Conservation (phyloP, 2,329 filamentous ascomycete genomes). For the Exophiala bonariae region DNA sequence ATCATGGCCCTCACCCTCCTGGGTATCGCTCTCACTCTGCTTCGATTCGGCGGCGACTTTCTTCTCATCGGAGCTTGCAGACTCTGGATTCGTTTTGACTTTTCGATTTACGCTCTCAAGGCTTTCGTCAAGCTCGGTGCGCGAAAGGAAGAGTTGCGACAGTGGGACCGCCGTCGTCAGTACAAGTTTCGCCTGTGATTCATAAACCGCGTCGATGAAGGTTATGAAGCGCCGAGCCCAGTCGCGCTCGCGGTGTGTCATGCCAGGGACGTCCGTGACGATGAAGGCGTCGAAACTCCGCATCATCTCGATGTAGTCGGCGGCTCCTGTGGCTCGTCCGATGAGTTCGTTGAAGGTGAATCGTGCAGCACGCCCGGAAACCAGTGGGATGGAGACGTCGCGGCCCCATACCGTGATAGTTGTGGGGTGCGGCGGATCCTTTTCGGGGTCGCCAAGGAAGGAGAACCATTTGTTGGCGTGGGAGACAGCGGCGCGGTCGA, state of each 20-base stretch:
- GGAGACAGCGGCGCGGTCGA: slow-evolving; percentile 72
- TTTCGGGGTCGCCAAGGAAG: slow-evolving; percentile 81
- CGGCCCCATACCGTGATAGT: slow-evolving; percentile 89
- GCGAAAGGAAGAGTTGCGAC: slow-evolving; percentile 79
- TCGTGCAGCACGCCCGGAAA: slow-evolving; percentile 82
- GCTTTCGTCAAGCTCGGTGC: slow-evolving; percentile 65
- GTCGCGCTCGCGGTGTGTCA: slow-evolving; percentile 84
- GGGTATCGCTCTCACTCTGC: slow-evolving; percentile 24
- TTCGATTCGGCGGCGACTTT: slow-evolving; percentile 39
- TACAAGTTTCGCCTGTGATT: slow-evolving; percentile 88
- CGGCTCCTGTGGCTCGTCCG: slow-evolving; percentile 81
- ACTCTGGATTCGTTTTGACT: slow-evolving; percentile 23
- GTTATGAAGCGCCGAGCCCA: slow-evolving; percentile 92
- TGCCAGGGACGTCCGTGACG: slow-evolving; percentile 85
- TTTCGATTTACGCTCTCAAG: slow-evolving; percentile 41
- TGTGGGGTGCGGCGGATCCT: slow-evolving; percentile 73
- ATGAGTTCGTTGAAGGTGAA: slow-evolving; percentile 95
- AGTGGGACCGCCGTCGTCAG: slow-evolving; percentile 86
- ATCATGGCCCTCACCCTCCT: slow-evolving; percentile 48
- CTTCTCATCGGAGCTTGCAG: slow-evolving; percentile 30
- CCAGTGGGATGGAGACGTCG: slow-evolving; percentile 81
- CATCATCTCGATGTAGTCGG: slow-evolving; percentile 91
- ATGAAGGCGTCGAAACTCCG: slow-evolving; percentile 90
- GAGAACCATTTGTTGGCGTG: slow-evolving; percentile 96
- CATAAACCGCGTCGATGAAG: slow-evolving; percentile 95